These are phyloP conservation scores for Erythrophleum ivorense DNA, from an alignment of 331 rosid species.

Conservation along the genomic window DNA sequence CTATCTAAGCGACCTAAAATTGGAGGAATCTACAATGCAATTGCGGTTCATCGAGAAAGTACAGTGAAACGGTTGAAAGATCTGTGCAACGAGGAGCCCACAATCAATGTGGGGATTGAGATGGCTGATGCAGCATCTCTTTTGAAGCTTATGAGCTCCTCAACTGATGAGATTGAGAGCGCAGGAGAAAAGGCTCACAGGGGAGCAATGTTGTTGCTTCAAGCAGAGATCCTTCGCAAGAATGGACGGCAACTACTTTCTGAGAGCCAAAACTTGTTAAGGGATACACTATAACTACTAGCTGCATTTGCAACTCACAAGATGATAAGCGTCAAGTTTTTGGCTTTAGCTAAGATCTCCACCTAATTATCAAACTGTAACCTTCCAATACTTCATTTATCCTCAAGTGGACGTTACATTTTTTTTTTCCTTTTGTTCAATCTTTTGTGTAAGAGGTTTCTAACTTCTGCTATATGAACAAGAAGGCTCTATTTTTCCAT, in stretches of 20 bases:
- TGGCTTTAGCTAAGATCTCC: conserved; percentile 1
- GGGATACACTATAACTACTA: neutral
- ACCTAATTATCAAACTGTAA: neutral
- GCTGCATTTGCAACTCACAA: neutral
- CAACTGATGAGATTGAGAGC: conserved; percentile 27
- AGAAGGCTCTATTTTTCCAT: neutral
- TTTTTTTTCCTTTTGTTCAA: too few relatives aligned
- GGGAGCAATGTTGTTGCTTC: conserved; percentile 44
- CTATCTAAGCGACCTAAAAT: conserved; percentile 38
- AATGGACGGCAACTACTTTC: conserved; percentile 29
- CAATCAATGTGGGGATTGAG: conserved; percentile 39
- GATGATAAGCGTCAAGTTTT: neutral
- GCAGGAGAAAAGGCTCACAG: conserved; percentile 35
- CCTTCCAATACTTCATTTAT: neutral
- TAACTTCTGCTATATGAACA: neutral
- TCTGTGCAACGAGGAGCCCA: conserved; percentile 31
- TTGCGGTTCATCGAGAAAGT: conserved; percentile 25
- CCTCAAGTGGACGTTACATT: neutral
- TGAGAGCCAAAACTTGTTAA: conserved; percentile 29
- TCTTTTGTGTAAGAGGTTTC: neutral
- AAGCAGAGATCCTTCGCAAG: conserved; percentile 39
- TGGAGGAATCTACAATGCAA: conserved; percentile 30
- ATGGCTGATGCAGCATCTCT: conserved; percentile 41
- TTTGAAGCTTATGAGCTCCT: conserved; percentile 37
- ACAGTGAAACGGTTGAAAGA: conserved; percentile 37